phyloP scores from a whole-genome alignment of 495 filamentous ascomycete species.

The Xylaria longipes region DNA sequence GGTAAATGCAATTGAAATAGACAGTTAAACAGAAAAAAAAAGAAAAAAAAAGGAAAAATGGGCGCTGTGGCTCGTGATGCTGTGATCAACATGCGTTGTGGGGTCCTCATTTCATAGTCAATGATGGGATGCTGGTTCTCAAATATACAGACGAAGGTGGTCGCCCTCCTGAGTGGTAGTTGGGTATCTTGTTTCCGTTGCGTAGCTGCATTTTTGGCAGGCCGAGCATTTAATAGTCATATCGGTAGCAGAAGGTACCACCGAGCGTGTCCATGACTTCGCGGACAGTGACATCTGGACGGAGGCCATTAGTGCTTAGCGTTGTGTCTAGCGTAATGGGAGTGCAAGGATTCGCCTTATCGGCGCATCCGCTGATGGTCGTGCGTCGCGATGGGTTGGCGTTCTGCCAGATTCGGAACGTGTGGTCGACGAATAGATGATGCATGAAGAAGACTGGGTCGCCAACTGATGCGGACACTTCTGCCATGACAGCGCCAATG shows the following conservation, averaged over 20 bases:
- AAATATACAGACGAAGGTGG: conserved; percentile 20
- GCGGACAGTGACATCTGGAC: conserved; percentile 39
- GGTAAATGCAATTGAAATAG: not conserved
- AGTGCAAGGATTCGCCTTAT: conserved; percentile 35
- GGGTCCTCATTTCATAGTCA: not conserved
- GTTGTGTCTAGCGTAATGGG: conserved; percentile 43
- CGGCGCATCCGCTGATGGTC: conserved; percentile 47
- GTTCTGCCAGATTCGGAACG: conserved; percentile 50
- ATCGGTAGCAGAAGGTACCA: conserved; percentile 49
- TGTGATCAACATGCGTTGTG: not conserved
- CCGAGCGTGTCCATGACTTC: conserved; percentile 47
- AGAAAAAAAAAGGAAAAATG: not conserved
- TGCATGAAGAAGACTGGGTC: conserved; percentile 53
- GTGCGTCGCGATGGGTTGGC: conserved; percentile 38
- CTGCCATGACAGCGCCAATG: conserved; percentile 45
- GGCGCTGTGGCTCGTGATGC: conserved; percentile 14
- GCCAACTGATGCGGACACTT: conserved; percentile 44
- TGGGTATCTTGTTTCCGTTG: not conserved
- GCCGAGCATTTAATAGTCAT: conserved; percentile 42
- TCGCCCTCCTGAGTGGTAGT: not conserved
- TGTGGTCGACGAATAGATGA: conserved; percentile 50
- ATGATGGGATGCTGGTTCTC: not conserved
- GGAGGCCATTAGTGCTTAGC: conserved; percentile 42
- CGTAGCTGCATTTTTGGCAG: not conserved
- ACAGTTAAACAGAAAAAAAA: not conserved